Percentiles rank a stretch among this genome's conserved stretches.
These are phyloP conservation scores for Drechmeria coniospora DNA, from an alignment of 2,329 filamentous ascomycete species.

Conservation along the genomic window DNA sequence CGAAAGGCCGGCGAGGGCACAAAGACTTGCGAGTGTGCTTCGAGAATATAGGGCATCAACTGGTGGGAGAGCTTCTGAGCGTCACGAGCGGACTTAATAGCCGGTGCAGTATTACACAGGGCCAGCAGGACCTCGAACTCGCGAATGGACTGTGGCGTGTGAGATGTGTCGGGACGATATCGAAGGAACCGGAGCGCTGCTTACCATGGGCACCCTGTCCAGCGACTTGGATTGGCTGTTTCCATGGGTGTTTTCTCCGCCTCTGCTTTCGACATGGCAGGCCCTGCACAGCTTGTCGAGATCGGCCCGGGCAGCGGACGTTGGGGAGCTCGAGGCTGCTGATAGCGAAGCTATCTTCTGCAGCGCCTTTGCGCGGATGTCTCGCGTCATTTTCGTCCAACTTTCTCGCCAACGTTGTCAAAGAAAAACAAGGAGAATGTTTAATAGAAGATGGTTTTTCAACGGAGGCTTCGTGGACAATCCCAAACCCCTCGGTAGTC, in stretches of 20 bases:
- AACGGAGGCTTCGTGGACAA: no score
- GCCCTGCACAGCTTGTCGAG: constrained; percentile 46
- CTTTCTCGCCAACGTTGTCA: no score
- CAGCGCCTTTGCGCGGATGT: constrained; percentile 46
- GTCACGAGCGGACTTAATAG: constrained; percentile 52
- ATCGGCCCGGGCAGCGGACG: constrained; percentile 45
- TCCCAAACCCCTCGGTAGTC: no score
- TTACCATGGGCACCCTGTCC: constrained; percentile 46
- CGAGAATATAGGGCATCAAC: constrained; percentile 69
- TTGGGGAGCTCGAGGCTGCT: constrained; percentile 34
- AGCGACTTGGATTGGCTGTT: constrained; percentile 23
- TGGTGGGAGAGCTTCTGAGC: constrained; percentile 68
- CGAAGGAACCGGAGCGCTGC: no score
- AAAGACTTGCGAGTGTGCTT: constrained; percentile 68
- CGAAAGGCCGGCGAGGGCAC: constrained; percentile 68
- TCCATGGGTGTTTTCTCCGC: constrained; percentile 32
- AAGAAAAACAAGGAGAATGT: background rate
- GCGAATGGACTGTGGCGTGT: constrained; percentile 49
- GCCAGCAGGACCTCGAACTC: constrained; percentile 88
- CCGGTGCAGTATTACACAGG: constrained; percentile 76
- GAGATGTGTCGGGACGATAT: no score
- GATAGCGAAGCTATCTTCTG: constrained; percentile 51
- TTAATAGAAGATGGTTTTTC: no score
- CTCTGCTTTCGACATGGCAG: constrained; percentile 30
- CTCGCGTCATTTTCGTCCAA: constrained; percentile 32